Evolutionary conservation across 139 green algal genomes (phyloP).

Genomic region (Ettlia oleoabundans): DNA sequence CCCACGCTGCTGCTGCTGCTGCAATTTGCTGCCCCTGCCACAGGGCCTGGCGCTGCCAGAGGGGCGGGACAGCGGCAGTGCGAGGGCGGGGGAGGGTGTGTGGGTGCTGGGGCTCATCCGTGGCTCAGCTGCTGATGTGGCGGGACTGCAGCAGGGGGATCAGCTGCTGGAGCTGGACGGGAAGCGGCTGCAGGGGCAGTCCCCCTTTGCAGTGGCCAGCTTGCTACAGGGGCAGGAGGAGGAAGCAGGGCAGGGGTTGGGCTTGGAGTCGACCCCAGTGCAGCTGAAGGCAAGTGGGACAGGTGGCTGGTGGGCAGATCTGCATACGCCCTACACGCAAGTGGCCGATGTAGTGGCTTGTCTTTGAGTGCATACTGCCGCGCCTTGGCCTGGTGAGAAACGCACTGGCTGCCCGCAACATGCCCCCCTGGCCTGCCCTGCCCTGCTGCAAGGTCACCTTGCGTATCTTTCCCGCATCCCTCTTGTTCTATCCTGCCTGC

Average conservation of each 20-base stretch:
- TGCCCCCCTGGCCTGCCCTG: too few relatives aligned
- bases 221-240: constrained; percentile 41
- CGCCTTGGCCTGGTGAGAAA: too few relatives aligned
- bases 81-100: constrained; percentile 36
- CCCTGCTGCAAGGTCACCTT: neutral
- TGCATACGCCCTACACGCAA: too few relatives aligned
- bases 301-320: too few relatives aligned
- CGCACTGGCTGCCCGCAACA: too few relatives aligned
- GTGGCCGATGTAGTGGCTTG: too few relatives aligned
- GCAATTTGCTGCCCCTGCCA: too few relatives aligned
- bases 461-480: too few relatives aligned
- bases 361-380: too few relatives aligned
- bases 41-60: constrained; percentile 24
- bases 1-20: neutral
- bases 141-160: constrained; percentile 86
- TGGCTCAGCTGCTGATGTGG: constrained; percentile 72
- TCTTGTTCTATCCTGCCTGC: neutral
- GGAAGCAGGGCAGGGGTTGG: constrained; percentile 1
- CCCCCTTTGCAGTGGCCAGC: constrained; percentile 71
- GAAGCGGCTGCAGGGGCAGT: constrained; percentile 44
- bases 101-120: constrained; percentile 89
- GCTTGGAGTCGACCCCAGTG: neutral
- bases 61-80: neutral
- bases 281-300: constrained; percentile 46
- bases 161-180: constrained; percentile 83